Conservation (phyloP, 345 rosid species). For the Brassica nigra region DNA sequence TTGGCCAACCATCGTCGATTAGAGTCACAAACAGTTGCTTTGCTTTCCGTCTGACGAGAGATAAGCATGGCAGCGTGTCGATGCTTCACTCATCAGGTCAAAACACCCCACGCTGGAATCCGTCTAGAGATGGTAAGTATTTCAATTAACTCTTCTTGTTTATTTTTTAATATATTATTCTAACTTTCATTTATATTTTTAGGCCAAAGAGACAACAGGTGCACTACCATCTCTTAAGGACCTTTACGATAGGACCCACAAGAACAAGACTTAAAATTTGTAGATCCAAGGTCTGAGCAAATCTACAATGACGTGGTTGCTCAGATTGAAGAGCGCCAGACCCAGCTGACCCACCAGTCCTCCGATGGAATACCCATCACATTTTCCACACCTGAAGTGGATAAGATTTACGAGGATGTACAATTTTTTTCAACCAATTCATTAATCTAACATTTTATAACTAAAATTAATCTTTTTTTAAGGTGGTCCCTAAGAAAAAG, state of each 20-base stretch:
- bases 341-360: background rate
- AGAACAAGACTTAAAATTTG: background rate
- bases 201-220: too few relatives aligned
- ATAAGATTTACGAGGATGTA: too few relatives aligned
- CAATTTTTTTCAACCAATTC: too few relatives aligned
- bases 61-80: background rate
- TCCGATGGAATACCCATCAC: background rate
- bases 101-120: background rate
- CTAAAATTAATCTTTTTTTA: background rate
- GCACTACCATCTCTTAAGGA: background rate
- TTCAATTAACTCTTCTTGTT: too few relatives aligned
- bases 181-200: background rate
- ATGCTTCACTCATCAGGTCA: background rate
- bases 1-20: too few relatives aligned
- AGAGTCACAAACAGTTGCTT: too few relatives aligned
- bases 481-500: background rate
- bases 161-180: too few relatives aligned
- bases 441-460: background rate
- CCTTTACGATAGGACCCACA: background rate
- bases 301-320: background rate
- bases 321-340: too few relatives aligned
- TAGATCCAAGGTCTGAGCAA: background rate
- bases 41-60: too few relatives aligned
- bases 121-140: background rate
- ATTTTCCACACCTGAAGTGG: background rate